phyloP scores from a whole-genome alignment of 257 asterid genomes.

The Anisodus acutangulus region DNA sequence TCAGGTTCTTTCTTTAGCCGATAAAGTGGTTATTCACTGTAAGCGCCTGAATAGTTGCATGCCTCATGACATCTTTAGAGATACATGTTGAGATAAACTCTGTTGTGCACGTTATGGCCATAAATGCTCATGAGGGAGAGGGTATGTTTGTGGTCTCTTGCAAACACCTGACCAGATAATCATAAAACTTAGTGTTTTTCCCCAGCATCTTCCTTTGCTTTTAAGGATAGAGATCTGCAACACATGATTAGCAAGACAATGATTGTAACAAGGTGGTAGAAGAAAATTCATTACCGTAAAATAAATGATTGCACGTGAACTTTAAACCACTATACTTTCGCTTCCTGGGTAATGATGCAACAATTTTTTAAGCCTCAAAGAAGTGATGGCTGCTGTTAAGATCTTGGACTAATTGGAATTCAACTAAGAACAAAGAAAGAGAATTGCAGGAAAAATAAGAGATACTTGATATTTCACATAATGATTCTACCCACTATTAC shows the following conservation, averaged over 20 bases:
- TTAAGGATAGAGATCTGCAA: neutral
- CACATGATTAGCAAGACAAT: neutral
- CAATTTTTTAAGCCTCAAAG: neutral
- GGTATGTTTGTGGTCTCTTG: neutral
- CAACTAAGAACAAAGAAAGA: too few species aligned
- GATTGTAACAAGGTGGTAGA: neutral
- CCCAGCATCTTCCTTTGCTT: neutral
- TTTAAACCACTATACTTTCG: neutral
- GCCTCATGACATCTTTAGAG: neutral
- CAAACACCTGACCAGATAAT: neutral
- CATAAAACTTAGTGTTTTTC: neutral
- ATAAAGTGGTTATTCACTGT: neutral
- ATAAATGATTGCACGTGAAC: neutral
- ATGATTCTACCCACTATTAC: too few species aligned
- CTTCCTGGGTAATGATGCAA: conserved; percentile 9
- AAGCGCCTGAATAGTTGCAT: neutral
- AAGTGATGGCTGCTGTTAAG: neutral
- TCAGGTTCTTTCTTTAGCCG: neutral
- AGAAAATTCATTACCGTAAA: conserved; percentile 11
- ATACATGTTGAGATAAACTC: neutral
- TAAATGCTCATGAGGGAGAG: neutral
- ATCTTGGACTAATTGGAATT: too few species aligned
- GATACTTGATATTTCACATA: too few species aligned
- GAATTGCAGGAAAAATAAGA: too few species aligned
- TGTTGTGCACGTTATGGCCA: neutral